Percentiles rank a stretch among this genome's conserved stretches.
Evolutionary conservation across 1,284 basidiomycete species (phyloP).

Genomic region (Tausonia pullulans): DNA sequence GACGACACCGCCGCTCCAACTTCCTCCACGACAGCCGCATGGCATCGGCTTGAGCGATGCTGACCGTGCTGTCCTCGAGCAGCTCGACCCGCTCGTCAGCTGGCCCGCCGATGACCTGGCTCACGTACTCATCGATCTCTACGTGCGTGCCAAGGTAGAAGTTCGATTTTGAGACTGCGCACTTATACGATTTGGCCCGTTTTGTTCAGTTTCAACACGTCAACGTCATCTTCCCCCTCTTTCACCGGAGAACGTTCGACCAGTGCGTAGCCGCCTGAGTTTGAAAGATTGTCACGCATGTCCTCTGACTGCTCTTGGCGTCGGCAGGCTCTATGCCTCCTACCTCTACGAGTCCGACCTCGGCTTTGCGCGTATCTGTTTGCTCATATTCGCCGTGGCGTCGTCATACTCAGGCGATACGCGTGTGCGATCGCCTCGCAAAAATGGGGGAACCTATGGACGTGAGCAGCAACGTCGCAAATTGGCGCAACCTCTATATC

Average conservation of each 20-base stretch:
- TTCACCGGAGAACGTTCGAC: constrained; percentile 67
- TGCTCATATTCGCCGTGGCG: constrained; percentile 14
- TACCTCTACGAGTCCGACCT: constrained; percentile 16
- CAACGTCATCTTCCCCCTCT: constrained; percentile 54
- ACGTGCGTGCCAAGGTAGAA: constrained; percentile 23
- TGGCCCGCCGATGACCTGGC: constrained; percentile 48
- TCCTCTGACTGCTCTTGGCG: not conserved
- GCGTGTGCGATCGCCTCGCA: constrained; percentile 7
- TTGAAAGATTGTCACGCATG: no score
- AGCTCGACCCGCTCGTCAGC: constrained; percentile 16
- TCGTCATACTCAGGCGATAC: constrained; percentile 1
- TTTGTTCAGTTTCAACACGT: constrained; percentile 41
- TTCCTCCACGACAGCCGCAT: no score
- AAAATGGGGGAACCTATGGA: no score
- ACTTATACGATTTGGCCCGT: no score
- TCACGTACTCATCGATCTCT: constrained; percentile 50
- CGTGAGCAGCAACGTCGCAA: not conserved
- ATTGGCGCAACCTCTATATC: not conserved
- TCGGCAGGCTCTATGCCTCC: constrained; percentile 6
- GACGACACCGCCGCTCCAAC: no score
- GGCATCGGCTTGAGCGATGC: not conserved
- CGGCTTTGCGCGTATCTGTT: constrained; percentile 13
- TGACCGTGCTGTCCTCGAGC: constrained; percentile 1
- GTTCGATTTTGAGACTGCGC: no score
- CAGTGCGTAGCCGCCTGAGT: constrained; percentile 18